These are phyloP conservation scores for Aspergillus tubingensis DNA, from an alignment of 2,329 filamentous ascomycete species.

Conservation along the genomic window DNA sequence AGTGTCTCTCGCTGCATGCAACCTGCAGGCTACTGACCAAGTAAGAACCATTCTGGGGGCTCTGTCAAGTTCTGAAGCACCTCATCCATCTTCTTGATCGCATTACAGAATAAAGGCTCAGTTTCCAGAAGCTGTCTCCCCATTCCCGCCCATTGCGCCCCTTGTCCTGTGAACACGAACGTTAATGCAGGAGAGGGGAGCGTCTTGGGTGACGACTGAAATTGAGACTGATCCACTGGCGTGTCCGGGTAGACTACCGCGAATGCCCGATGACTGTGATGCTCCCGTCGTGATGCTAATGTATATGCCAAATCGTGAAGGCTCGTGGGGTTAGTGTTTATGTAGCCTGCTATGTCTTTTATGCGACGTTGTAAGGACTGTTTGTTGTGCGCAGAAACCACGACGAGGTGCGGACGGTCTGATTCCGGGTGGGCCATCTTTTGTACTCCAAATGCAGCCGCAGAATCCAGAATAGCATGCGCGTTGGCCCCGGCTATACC, in stretches of 20 bases:
- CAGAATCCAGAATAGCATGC: constrained; percentile 7
- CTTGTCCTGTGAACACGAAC: constrained; percentile 43
- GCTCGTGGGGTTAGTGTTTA: background rate
- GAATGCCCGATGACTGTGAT: background rate
- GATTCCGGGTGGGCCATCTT: background rate
- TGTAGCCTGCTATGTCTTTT: background rate
- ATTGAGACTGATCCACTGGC: background rate
- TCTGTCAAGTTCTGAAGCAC: background rate
- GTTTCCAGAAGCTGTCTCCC: constrained; percentile 26
- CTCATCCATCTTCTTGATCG: too few species aligned
- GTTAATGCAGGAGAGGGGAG: constrained; percentile 19
- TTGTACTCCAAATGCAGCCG: background rate
- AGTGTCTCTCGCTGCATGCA: background rate
- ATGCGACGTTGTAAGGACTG: background rate
- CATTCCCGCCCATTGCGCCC: constrained; percentile 41
- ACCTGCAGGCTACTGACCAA: background rate
- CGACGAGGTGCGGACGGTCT: constrained; percentile 7
- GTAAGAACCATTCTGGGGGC: background rate
- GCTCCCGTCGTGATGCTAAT: constrained; percentile 10
- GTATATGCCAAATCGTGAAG: constrained; percentile 16
- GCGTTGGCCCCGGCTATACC: constrained; percentile 25
- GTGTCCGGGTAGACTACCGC: background rate
- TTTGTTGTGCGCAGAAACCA: constrained; percentile 11
- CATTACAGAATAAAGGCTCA: too few species aligned
- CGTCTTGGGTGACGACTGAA: background rate